Percentiles rank a stretch among this genome's conserved stretches.
phyloP scores from a whole-genome alignment of 139 green algal genomes.

The Pleodorina starrii region DNA sequence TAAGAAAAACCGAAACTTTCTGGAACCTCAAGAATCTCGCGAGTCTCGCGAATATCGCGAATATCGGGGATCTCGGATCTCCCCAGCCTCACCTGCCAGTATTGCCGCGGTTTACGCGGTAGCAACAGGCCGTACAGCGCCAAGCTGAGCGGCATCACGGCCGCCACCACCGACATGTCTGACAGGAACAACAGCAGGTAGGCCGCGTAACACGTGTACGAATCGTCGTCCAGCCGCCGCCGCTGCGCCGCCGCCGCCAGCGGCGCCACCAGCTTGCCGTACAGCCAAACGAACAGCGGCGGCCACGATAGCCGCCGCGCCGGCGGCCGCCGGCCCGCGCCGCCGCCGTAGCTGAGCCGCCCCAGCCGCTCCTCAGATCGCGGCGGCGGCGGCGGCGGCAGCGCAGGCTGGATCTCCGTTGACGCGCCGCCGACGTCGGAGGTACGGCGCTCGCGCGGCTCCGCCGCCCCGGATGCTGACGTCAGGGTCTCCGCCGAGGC shows the following conservation, averaged over 20 bases:
- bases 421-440: background rate
- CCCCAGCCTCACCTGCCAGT: slow-evolving; percentile 70
- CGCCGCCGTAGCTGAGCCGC: too few relatives aligned
- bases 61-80: too few relatives aligned
- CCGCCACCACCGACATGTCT: slow-evolving; percentile 69
- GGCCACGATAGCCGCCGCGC: slow-evolving; percentile 15
- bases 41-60: too few relatives aligned
- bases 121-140: slow-evolving; percentile 74
- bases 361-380: background rate
- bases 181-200: slow-evolving; percentile 71
- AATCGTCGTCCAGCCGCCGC: slow-evolving; percentile 56
- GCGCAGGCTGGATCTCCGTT: background rate
- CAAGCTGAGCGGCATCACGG: slow-evolving; percentile 65
- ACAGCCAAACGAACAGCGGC: background rate
- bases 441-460: too few relatives aligned
- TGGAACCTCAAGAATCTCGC: too few relatives aligned
- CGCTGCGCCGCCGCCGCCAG: background rate
- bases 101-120: slow-evolving; percentile 51
- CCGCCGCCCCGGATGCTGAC: too few relatives aligned
- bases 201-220: slow-evolving; percentile 62
- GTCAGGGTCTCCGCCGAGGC: background rate
- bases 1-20: too few relatives aligned
- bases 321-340: background rate
- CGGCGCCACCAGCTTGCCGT: slow-evolving; percentile 33
- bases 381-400: background rate